phyloP scores from a whole-genome alignment of 306 rosid species.

The Hippophae tibetana region DNA sequence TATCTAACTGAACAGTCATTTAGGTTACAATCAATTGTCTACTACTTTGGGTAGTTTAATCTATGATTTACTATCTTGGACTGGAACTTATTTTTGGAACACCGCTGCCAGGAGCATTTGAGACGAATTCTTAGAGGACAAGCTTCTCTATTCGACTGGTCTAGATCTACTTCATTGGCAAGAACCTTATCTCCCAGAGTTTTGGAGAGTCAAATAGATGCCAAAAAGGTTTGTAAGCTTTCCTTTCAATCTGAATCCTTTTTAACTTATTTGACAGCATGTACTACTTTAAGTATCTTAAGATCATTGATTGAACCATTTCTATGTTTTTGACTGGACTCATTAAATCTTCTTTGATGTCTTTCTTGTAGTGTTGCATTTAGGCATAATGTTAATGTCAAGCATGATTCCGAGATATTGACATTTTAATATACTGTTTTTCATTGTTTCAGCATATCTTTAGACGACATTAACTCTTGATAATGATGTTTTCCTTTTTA shows the following conservation, averaged over 20 bases:
- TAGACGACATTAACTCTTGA: too few relatives aligned
- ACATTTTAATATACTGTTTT: too few relatives aligned
- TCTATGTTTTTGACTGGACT: too few relatives aligned
- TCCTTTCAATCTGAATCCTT: slow-evolving; percentile 16
- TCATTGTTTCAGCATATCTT: too few relatives aligned
- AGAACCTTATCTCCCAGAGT: slow-evolving; percentile 94
- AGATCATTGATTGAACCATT: too few relatives aligned
- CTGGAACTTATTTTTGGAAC: slow-evolving; percentile 4
- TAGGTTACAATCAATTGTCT: background rate
- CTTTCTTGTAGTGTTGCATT: too few relatives aligned
- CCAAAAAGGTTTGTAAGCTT: slow-evolving; percentile 72
- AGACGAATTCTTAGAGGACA: slow-evolving; percentile 97
- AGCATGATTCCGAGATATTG: too few relatives aligned
- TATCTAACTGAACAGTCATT: background rate
- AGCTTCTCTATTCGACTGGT: slow-evolving; percentile 91
- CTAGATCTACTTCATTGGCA: slow-evolving; percentile 86
- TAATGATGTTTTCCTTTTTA: too few relatives aligned
- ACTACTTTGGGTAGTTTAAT: background rate
- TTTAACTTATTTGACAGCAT: too few relatives aligned
- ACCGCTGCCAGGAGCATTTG: slow-evolving; percentile 70
- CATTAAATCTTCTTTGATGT: too few relatives aligned
- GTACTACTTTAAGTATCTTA: too few relatives aligned
- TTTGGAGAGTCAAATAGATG: slow-evolving; percentile 96
- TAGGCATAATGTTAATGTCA: too few relatives aligned
- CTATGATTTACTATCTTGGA: slow-evolving; percentile 1